These are phyloP conservation scores for Pseudogymnoascus sp. DNA, from an alignment of 2,329 filamentous ascomycete genomes.

Conservation along the genomic window DNA sequence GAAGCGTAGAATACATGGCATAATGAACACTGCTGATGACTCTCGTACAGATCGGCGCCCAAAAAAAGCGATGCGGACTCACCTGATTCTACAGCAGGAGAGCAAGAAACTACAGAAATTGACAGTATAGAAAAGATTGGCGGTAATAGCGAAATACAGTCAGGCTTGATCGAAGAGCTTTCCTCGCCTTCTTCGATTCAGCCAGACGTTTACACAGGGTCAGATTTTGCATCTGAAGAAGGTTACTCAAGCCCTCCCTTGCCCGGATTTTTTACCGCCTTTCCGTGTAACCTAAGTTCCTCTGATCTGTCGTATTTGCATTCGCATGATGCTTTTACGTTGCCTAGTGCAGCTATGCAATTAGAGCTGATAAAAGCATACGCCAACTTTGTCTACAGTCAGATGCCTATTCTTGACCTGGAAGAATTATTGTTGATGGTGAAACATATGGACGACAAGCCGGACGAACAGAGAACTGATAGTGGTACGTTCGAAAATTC, in stretches of 20 bases:
- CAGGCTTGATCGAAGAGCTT: background rate
- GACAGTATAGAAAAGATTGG: background rate
- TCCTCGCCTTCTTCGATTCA: background rate
- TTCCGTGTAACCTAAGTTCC: slow-evolving; percentile 11
- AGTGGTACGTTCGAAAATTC: background rate
- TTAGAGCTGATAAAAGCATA: slow-evolving; percentile 18
- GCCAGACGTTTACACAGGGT: background rate
- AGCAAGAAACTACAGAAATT: background rate
- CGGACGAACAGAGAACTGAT: background rate
- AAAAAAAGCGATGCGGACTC: background rate
- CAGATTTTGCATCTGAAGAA: background rate
- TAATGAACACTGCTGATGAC: background rate
- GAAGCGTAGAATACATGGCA: background rate
- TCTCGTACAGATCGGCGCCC: background rate
- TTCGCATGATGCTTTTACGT: slow-evolving; percentile 15
- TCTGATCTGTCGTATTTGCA: slow-evolving; percentile 15
- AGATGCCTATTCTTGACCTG: slow-evolving; percentile 18
- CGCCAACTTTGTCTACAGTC: slow-evolving; percentile 16
- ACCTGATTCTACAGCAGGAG: background rate
- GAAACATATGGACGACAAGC: slow-evolving; percentile 11
- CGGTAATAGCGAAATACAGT: background rate
- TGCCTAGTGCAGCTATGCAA: slow-evolving; percentile 15
- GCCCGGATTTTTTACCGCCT: slow-evolving; percentile 9
- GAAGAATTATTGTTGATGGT: slow-evolving; percentile 15
- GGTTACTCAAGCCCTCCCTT: background rate